Percentiles rank a stretch among this genome's conserved stretches.
Conservation (phyloP, 1,284 basidiomycete species). For the Ceratobasidium sp. region DNA sequence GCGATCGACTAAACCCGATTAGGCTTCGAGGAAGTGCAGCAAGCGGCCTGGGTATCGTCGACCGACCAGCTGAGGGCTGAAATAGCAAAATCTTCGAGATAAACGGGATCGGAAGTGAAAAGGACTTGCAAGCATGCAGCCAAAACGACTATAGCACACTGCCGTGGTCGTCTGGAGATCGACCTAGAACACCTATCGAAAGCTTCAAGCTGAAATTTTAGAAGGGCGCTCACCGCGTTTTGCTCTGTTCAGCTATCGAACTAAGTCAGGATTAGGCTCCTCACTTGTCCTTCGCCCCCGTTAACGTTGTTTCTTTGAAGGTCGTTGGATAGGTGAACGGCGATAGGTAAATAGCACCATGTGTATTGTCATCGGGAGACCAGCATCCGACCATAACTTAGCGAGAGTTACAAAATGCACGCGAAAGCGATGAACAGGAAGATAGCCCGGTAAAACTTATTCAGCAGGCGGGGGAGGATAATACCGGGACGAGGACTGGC, state of each 20-base stretch:
- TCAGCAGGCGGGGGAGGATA: background rate
- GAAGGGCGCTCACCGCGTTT: background rate
- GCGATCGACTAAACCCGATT: background rate
- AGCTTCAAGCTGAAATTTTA: background rate
- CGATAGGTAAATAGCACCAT: too few species aligned
- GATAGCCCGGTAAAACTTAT: too few species aligned
- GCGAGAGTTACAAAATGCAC: too few species aligned
- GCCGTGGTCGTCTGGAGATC: background rate
- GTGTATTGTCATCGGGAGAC: too few species aligned
- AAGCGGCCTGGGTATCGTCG: background rate
- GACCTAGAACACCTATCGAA: background rate
- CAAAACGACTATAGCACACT: background rate
- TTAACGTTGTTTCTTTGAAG: too few species aligned
- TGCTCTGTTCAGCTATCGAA: background rate
- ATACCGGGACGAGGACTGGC: conserved; percentile 4
- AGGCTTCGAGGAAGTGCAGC: background rate
- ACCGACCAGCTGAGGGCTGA: background rate
- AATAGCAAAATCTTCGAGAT: background rate
- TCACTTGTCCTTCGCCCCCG: too few species aligned
- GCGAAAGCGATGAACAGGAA: too few species aligned
- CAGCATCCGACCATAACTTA: too few species aligned
- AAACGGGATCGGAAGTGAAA: background rate
- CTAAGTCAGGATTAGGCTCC: background rate
- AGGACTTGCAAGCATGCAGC: background rate
- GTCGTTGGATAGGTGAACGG: too few species aligned